These are phyloP conservation scores for Trichoderma pleuroti DNA, from an alignment of 2,329 filamentous ascomycete genomes.

Conservation along the genomic window DNA sequence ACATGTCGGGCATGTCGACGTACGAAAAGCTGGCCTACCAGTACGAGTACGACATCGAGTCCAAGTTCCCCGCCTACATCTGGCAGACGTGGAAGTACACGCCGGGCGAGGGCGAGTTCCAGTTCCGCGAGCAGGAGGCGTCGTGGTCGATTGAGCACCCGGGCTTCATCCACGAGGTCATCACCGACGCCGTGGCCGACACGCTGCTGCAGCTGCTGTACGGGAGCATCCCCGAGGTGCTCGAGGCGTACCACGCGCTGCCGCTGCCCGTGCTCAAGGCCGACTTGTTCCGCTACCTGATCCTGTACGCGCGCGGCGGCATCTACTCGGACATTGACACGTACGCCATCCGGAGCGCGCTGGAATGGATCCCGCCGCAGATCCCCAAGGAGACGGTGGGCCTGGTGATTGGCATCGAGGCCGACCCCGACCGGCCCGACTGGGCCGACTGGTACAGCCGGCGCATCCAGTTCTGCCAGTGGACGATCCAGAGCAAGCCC, in stretches of 20 bases:
- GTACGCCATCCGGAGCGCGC: constrained; percentile 72
- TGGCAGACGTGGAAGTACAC: constrained; percentile 98
- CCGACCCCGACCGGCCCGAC: constrained; percentile 86
- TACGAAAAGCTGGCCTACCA: constrained; percentile 84
- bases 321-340: constrained; percentile 94
- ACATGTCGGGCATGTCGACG: constrained; percentile 68
- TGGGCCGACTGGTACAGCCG: constrained; percentile 97
- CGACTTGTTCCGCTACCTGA: constrained; percentile 74
- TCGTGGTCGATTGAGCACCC: constrained; percentile 87
- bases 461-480: constrained; percentile 96
- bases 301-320: constrained; percentile 58
- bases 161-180: constrained; percentile 91
- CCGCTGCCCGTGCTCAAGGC: constrained; percentile 74
- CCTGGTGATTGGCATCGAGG: constrained; percentile 90
- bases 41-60: constrained; percentile 85
- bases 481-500: constrained; percentile 95
- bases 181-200: constrained; percentile 83
- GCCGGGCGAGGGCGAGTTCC: constrained; percentile 72
- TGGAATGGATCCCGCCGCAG: constrained; percentile 79
- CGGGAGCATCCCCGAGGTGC: constrained; percentile 72
- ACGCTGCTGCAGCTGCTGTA: constrained; percentile 84
- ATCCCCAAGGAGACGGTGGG: constrained; percentile 77
- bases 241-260: constrained; percentile 71
- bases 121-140: constrained; percentile 78
- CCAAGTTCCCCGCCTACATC: constrained; percentile 93